These are phyloP conservation scores for Aegilops bicornis DNA, from an alignment of 176 grass and related monocot genomes.

Conservation along the genomic window DNA sequence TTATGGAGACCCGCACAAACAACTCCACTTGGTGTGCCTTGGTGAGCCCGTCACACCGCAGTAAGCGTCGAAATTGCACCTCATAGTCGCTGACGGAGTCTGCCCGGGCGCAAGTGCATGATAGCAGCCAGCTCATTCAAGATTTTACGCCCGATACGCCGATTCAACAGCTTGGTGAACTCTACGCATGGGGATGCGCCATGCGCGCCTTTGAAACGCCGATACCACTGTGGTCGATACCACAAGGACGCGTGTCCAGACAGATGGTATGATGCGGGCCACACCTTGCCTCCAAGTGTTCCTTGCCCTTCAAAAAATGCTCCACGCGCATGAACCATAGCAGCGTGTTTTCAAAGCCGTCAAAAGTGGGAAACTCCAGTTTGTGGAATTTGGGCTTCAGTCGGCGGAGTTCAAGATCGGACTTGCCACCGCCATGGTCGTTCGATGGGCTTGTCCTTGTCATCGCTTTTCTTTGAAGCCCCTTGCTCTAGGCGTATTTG, in stretches of 20 bases:
- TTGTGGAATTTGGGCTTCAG: too few relatives aligned
- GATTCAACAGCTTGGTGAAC: too few relatives aligned
- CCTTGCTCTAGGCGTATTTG: too few relatives aligned
- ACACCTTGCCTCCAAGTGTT: background rate
- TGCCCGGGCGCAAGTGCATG: background rate
- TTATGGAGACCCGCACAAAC: background rate
- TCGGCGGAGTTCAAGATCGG: too few relatives aligned
- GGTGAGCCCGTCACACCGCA: background rate
- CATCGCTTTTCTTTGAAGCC: too few relatives aligned
- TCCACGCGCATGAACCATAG: too few relatives aligned
- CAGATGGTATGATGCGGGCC: background rate
- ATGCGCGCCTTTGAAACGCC: background rate
- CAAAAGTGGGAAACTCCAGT: too few relatives aligned
- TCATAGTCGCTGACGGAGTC: background rate
- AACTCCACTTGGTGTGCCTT: background rate
- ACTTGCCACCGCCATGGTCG: too few relatives aligned
- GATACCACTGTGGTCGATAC: background rate
- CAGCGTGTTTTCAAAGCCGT: too few relatives aligned
- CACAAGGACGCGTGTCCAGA: background rate
- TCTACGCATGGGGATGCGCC: background rate
- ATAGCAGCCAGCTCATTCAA: background rate
- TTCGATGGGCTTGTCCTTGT: too few relatives aligned
- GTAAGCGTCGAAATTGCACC: background rate
- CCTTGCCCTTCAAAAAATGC: background rate
- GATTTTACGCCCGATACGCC: background rate